Evolutionary conservation across 2,329 filamentous ascomycete species (phyloP), one percentile per base, ranked within the genome.

Genomic region (Penicillium polonicum): DNA sequence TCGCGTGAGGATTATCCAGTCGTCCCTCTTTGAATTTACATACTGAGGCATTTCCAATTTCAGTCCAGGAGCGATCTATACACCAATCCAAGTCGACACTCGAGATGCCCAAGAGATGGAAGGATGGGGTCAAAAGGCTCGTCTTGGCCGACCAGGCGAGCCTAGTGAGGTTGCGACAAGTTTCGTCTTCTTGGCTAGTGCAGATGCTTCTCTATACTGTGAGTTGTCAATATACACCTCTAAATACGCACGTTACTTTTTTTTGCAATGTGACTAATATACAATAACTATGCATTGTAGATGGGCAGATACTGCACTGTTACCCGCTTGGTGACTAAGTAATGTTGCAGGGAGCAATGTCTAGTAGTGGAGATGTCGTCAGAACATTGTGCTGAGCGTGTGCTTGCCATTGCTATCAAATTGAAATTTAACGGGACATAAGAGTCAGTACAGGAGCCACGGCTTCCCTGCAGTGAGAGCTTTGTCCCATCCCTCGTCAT

Each of bases 151-250:
- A 35, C 73, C 73, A 8, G 72, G 70, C 1, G 69, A 76, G 59
- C 73, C 74, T 10, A 73, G 74, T 48, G 74, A 76, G 61, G 68
- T 76, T 45, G 74, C 74, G 0, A 68, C 74, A n/a, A 73, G 70
- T 33, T 78, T 72, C 60, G 66, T 78, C 1, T 76, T 76, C 52
- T 55, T 78, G 51, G 74, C 74, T 12, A 75, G 71, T 29, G 54
- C 65, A 7, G 71, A 74, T 44, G 65, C 70, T 23, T 64, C 71
- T n/a, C 55, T 74, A 23, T 75, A 72, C 43, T 73, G 72, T 75
- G 61, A 57, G 71, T 69, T 23, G 29, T 12, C 13, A 35, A 52
- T 33, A 27, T 23, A n/a, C 17, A 43, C 21, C 21, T 19, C 13
- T 2, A 35, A 13, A 35, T n/a, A 4, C 10, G 13, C 9, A 3